These are phyloP conservation scores for Eucalyptus guilfoylei DNA, from an alignment of 345 rosid genomes.

Conservation along the genomic window DNA sequence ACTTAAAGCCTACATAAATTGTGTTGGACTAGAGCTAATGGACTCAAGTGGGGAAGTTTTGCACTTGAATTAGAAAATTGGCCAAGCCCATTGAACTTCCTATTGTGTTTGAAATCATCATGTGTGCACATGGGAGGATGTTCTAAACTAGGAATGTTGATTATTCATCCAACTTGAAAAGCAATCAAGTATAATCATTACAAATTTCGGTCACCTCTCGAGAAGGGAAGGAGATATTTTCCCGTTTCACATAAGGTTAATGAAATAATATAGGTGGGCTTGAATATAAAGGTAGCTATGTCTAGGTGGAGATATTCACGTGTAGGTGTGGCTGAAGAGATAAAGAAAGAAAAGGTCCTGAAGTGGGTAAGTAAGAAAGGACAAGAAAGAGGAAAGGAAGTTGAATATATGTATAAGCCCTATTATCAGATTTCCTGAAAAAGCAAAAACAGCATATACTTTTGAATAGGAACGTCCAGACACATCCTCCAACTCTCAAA, in stretches of 20 bases:
- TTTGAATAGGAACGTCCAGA: too few species aligned
- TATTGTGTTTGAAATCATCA: not conserved
- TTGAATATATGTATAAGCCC: too few species aligned
- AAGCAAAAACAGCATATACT: too few species aligned
- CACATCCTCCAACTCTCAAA: too few species aligned
- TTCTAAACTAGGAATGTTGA: not conserved
- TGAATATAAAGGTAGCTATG: not conserved
- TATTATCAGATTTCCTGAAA: too few species aligned
- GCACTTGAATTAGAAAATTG: not conserved
- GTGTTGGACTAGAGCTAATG: not conserved
- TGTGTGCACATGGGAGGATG: not conserved
- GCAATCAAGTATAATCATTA: not conserved
- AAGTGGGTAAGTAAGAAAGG: not conserved
- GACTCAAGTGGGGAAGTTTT: not conserved
- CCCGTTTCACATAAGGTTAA: not conserved
- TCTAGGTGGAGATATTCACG: not conserved
- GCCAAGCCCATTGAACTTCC: not conserved
- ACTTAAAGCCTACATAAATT: not conserved
- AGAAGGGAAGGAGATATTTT: not conserved
- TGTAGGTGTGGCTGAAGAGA: not conserved
- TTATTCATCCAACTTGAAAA: not conserved
- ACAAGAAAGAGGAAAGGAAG: not conserved
- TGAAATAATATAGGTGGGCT: not conserved
- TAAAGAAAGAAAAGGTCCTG: not conserved
- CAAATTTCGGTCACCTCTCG: not conserved